These are phyloP conservation scores for Aspergillus caelatus DNA, from an alignment of 2,329 filamentous ascomycete species.

Conservation along the genomic window DNA sequence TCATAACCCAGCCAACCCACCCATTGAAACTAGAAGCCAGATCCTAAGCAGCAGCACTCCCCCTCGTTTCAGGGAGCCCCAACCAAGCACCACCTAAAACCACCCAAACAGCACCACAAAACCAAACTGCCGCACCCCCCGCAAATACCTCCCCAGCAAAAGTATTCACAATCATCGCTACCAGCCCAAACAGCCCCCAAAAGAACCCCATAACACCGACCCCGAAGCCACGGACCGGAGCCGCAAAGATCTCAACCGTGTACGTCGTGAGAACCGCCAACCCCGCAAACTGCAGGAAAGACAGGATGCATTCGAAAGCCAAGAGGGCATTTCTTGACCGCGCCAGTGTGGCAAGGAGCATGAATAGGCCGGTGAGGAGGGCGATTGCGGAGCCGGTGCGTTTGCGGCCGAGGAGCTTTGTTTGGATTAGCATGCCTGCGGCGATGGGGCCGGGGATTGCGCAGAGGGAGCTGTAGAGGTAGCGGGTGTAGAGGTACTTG, in stretches of 20 bases:
- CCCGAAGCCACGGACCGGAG: constrained; percentile 16
- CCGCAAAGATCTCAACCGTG: constrained; percentile 21
- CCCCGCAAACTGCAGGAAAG: constrained; percentile 17
- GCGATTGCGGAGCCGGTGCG: constrained; percentile 19
- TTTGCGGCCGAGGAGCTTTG: constrained; percentile 17
- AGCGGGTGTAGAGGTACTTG: constrained; percentile 19
- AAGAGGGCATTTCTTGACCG: constrained; percentile 14
- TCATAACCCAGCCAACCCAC: too few relatives aligned
- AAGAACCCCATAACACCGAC: constrained; percentile 18
- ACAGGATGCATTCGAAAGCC: constrained; percentile 20
- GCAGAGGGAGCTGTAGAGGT: constrained; percentile 20
- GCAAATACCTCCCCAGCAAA: constrained; percentile 11
- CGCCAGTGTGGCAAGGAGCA: constrained; percentile 18
- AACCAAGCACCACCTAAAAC: constrained; percentile 23
- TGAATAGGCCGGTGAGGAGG: constrained; percentile 20
- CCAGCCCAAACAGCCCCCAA: constrained; percentile 19
- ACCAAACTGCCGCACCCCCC: constrained; percentile 20
- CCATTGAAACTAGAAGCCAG: too few relatives aligned
- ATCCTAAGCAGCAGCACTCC: background rate
- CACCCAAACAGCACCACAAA: constrained; percentile 25
- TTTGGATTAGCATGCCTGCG: constrained; percentile 17
- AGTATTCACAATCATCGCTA: constrained; percentile 16
- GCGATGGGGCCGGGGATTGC: constrained; percentile 22
- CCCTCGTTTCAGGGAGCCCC: background rate
- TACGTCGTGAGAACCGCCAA: constrained; percentile 21